Evolutionary conservation across 202 grass and related monocot species (phyloP).

Genomic region (Setaria italica): DNA sequence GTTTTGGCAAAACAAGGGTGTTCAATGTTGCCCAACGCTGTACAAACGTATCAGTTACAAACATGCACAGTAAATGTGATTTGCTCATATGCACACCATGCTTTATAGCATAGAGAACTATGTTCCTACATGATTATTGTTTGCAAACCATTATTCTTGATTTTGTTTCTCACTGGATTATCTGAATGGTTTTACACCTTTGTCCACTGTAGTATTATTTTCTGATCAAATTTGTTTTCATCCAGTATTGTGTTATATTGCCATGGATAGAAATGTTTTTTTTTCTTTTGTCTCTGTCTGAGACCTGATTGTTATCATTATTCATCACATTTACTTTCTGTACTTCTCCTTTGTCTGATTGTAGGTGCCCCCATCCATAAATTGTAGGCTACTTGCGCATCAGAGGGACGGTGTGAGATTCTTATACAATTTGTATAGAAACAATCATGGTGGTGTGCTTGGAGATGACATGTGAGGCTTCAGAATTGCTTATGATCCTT

Average conservation of each 20-base stretch:
- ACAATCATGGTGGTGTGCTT: slow-evolving; percentile 92
- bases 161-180: slow-evolving; percentile 1
- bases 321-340: slow-evolving; percentile 27
- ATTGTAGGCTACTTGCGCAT: slow-evolving; percentile 81
- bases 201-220: neutral
- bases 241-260: neutral
- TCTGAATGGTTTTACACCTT: neutral
- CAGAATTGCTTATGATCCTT: slow-evolving; percentile 2
- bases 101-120: neutral
- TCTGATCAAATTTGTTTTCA: neutral
- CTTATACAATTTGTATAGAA: slow-evolving; percentile 87
- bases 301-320: slow-evolving; percentile 23
- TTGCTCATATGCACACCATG: neutral
- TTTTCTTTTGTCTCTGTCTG: neutral
- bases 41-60: neutral
- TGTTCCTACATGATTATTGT: neutral
- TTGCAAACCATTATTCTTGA: slow-evolving; percentile 19
- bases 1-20: neutral
- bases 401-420: slow-evolving; percentile 88
- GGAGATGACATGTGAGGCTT: slow-evolving; percentile 96
- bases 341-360: slow-evolving; percentile 33
- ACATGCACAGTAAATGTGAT: neutral
- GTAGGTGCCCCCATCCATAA: slow-evolving; percentile 84
- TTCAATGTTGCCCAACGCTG: neutral
- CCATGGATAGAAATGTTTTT: slow-evolving; percentile 11